These are phyloP conservation scores for Monsonia emarginata DNA, from an alignment of 441 rosid species.

Conservation along the genomic window DNA sequence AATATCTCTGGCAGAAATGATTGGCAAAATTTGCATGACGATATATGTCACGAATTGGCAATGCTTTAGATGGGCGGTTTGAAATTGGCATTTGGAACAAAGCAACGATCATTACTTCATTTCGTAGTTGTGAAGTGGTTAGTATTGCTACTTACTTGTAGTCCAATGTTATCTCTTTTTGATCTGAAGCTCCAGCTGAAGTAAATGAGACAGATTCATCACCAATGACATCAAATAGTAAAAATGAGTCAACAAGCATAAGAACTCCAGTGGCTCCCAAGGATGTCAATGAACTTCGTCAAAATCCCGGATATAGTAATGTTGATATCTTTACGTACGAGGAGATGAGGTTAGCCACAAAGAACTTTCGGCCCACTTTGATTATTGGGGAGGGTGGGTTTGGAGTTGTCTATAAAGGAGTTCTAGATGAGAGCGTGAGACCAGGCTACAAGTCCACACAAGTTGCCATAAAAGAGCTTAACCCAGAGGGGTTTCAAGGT, in stretches of 20 bases:
- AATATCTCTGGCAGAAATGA: neutral
- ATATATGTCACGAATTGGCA: too few species aligned
- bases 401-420: slow-evolving; percentile 87
- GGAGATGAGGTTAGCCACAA: slow-evolving; percentile 75
- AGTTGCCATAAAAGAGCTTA: slow-evolving; percentile 89
- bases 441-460: slow-evolving; percentile 43
- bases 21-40: too few species aligned
- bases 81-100: too few species aligned
- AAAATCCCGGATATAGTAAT: slow-evolving; percentile 52
- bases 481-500: slow-evolving; percentile 89
- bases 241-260: slow-evolving; percentile 25
- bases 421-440: slow-evolving; percentile 57
- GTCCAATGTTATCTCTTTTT: neutral
- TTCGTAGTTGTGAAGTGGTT: neutral
- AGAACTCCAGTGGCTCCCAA: slow-evolving; percentile 35
- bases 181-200: slow-evolving; percentile 7
- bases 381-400: slow-evolving; percentile 96
- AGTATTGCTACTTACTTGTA: neutral
- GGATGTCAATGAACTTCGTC: slow-evolving; percentile 69
- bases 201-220: slow-evolving; percentile 25
- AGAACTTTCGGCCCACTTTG: slow-evolving; percentile 73
- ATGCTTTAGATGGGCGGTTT: too few species aligned
- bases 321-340: slow-evolving; percentile 74
- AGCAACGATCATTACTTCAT: too few species aligned
- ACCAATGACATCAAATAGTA: slow-evolving; percentile 28